Evolutionary conservation across 2,329 filamentous ascomycete species (phyloP).

Genomic region (Penicillium glabrum): DNA sequence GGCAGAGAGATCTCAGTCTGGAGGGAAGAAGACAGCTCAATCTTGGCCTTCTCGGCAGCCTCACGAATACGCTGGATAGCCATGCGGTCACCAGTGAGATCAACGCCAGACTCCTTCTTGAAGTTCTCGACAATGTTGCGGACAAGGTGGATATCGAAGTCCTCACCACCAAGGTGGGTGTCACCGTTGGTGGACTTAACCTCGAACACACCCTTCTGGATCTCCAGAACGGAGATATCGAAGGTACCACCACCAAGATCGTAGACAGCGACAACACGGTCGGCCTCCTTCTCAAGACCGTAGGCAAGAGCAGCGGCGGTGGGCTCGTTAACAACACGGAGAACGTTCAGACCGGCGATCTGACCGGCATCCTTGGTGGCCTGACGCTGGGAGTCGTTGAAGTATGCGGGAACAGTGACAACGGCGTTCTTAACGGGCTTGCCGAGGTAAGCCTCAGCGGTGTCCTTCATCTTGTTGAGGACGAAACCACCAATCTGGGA

Average conservation of each 20-base stretch:
- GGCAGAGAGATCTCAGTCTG: slow-evolving; percentile 98
- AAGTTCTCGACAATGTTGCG: slow-evolving; percentile 92
- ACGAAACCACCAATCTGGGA: slow-evolving; percentile 98
- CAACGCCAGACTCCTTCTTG: slow-evolving; percentile 92
- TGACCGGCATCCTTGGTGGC: slow-evolving; percentile 97
- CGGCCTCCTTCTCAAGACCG: slow-evolving; percentile 90
- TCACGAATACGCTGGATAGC: slow-evolving; percentile 98
- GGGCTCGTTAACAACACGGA: slow-evolving; percentile 97
- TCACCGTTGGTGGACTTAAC: slow-evolving; percentile 99
- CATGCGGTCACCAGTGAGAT: slow-evolving; percentile 91
- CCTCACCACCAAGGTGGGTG: slow-evolving; percentile 96
- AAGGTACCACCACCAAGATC: slow-evolving; percentile 98
- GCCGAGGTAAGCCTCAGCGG: slow-evolving; percentile 86
- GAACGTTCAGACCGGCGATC: slow-evolving; percentile 92
- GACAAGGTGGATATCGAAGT: slow-evolving; percentile 94
- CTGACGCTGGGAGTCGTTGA: slow-evolving; percentile 98
- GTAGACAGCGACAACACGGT: slow-evolving; percentile 90
- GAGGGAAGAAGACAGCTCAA: slow-evolving; percentile 90
- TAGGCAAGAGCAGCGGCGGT: slow-evolving; percentile 95
- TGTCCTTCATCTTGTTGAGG: slow-evolving; percentile 99
- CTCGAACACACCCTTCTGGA: slow-evolving; percentile 97
- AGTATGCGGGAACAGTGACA: slow-evolving; percentile 95
- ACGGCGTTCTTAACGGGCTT: slow-evolving; percentile 94
- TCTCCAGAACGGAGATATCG: slow-evolving; percentile 97
- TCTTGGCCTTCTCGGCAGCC: slow-evolving; percentile 99